phyloP scores from a whole-genome alignment of 352 stramenopile genomes.

The Pythium vanterpoolii region DNA sequence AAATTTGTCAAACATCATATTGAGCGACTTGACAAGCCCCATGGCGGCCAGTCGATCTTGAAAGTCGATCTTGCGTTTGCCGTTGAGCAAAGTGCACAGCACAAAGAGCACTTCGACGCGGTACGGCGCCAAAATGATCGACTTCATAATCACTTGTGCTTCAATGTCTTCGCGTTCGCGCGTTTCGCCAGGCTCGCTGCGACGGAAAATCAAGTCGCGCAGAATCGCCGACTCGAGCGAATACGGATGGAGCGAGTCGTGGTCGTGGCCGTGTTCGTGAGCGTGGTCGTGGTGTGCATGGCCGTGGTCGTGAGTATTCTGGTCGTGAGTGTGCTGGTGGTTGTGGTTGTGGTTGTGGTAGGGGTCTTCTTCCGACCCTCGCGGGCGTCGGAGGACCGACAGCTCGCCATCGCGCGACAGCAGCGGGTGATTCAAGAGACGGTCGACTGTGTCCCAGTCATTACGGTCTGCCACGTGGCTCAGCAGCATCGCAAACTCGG shows the following conservation, averaged over 20 bases:
- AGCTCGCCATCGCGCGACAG: slow-evolving; percentile 49
- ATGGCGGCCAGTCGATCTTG: slow-evolving; percentile 85
- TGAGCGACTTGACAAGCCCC: slow-evolving; percentile 89
- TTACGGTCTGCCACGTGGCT: slow-evolving; percentile 69
- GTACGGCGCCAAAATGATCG: slow-evolving; percentile 89
- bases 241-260: slow-evolving; percentile 39
- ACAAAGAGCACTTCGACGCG: slow-evolving; percentile 97
- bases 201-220: slow-evolving; percentile 71
- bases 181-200: slow-evolving; percentile 39
- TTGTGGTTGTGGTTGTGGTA: slow-evolving; percentile 24
- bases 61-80: slow-evolving; percentile 92
- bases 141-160: slow-evolving; percentile 89
- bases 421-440: slow-evolving; percentile 44
- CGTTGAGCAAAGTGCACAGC: slow-evolving; percentile 94
- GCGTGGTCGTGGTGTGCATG: slow-evolving; percentile 18
- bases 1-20: slow-evolving; percentile 94
- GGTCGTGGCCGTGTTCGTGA: slow-evolving; percentile 21
- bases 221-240: slow-evolving; percentile 69
- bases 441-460: slow-evolving; percentile 74
- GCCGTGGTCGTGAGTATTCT: slow-evolving; percentile 20
- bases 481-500: slow-evolving; percentile 78
- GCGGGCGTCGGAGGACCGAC: slow-evolving; percentile 38
- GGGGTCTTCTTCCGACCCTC: neutral
- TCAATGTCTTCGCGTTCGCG: slow-evolving; percentile 63
- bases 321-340: slow-evolving; percentile 15